Evolutionary conservation across 768 basidiomycete species (phyloP), one percentile per base, ranked within the genome.

Genomic region (Fibroporia radiculosa): DNA sequence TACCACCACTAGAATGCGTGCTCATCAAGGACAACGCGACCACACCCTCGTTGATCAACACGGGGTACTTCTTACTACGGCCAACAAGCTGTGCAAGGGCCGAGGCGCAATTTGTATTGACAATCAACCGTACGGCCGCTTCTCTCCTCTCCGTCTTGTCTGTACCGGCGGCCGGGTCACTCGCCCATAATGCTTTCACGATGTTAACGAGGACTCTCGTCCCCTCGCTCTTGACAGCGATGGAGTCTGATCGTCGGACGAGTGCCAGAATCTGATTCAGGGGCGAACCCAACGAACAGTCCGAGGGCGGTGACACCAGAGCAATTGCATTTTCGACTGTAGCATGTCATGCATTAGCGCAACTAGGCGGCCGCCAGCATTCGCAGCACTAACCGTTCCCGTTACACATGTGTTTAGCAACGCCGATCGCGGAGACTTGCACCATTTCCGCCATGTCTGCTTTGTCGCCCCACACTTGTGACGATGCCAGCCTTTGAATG

Each of bases 41-140:
- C 18, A 93, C 71, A 2, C 84, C 88, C 62, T 98, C 95, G 53
- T 92, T 95, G 43, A 96, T 75, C 25, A 98, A 71, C 31, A 91
- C 70, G 1, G 88, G 84, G 58, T 90, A 91, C 58, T 81, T 84
- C 50, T 73, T 77, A 57, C 88, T 89, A 49, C 83, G 74, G 20
- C 77, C 77, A 14, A 93, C 70, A 45, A 96, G 76, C 44, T 74
- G 78, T 1, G 80, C 75, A 25, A 98, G 70, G 22, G 79, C 74
- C 3, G 71, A 70, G 0, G 78, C 75, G 47, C 75, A 77, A 14
- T 78, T 70, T n/a, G 65, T 58, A 12, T 69, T 77, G 25, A 74
- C 64, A 16, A 87, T 60, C 2, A 64, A 58, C 41, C 69, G 64
- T 45, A 83, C 74, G 18, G 82, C 79, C 24, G 65, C 66, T 43